These are phyloP conservation scores for Smallanthus sonchifolius DNA, from an alignment of 129 eudicot species.

Conservation along the genomic window DNA sequence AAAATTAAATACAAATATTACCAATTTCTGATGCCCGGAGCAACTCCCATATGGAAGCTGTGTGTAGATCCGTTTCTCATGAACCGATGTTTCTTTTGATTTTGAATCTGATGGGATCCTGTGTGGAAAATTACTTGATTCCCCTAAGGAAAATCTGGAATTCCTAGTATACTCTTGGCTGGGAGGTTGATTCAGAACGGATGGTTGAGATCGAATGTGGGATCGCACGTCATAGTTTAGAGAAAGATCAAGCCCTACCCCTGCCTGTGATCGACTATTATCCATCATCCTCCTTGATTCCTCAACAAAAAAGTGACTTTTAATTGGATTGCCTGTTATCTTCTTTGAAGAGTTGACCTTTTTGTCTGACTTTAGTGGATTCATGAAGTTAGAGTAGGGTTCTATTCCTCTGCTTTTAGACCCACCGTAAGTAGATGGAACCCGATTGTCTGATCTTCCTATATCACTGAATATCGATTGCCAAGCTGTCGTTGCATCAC, in stretches of 20 bases:
- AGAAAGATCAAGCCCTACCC: slow-evolving; percentile 49
- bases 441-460: slow-evolving; percentile 24
- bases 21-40: slow-evolving; percentile 37
- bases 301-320: slow-evolving; percentile 25
- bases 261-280: slow-evolving; percentile 16
- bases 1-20: slow-evolving; percentile 9
- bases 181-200: slow-evolving; percentile 15
- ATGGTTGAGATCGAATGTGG: neutral
- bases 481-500: slow-evolving; percentile 21
- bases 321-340: slow-evolving; percentile 15
- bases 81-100: slow-evolving; percentile 16
- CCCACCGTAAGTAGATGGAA: slow-evolving; percentile 3
- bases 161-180: slow-evolving; percentile 23
- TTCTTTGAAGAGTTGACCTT: slow-evolving; percentile 27
- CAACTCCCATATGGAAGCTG: slow-evolving; percentile 21
- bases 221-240: slow-evolving; percentile 32
- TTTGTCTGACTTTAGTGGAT: slow-evolving; percentile 34
- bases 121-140: slow-evolving; percentile 20
- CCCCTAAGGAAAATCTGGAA: slow-evolving; percentile 27
- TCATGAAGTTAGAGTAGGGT: slow-evolving; percentile 24
- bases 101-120: neutral
- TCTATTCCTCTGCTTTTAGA: slow-evolving; percentile 25
- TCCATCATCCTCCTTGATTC: slow-evolving; percentile 10
- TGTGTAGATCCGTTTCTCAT: slow-evolving; percentile 22
- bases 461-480: slow-evolving; percentile 25